phyloP scores from a whole-genome alignment of 2,329 filamentous ascomycete species.

The Colletotrichum lentis region DNA sequence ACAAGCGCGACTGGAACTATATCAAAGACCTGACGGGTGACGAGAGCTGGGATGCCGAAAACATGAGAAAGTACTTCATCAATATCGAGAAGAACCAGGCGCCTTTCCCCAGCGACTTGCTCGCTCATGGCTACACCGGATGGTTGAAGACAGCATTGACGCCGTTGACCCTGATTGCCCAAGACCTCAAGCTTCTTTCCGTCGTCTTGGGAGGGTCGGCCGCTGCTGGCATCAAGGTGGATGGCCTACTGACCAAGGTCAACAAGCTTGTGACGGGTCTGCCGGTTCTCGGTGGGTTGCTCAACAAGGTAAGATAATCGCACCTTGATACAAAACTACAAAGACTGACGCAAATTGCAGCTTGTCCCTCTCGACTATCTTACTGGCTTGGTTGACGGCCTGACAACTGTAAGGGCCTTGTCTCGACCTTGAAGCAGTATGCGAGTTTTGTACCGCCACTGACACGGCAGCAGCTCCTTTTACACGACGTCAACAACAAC shows the following conservation, averaged over 20 bases:
- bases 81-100: slow-evolving; percentile 52
- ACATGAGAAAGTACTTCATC: slow-evolving; percentile 59
- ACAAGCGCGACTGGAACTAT: slow-evolving; percentile 59
- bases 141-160: neutral
- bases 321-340: neutral
- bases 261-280: slow-evolving; percentile 40
- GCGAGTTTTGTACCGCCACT: neutral
- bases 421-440: neutral
- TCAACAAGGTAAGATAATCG: slow-evolving; percentile 2
- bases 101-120: neutral
- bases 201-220: slow-evolving; percentile 10
- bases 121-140: neutral
- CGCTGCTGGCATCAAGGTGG: slow-evolving; percentile 20
- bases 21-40: slow-evolving; percentile 62
- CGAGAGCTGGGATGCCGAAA: slow-evolving; percentile 55
- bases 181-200: slow-evolving; percentile 6
- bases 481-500: slow-evolving; percentile 44
- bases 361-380: neutral
- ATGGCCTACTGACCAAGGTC: slow-evolving; percentile 5
- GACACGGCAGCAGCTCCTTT: neutral
- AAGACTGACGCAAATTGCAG: neutral
- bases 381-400: neutral
- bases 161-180: slow-evolving; percentile 9
- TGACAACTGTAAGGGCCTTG: neutral
- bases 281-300: slow-evolving; percentile 34